A percentile compares a stretch with the other conserved stretches of the same genome.
Evolutionary conservation across 2,329 filamentous ascomycete species (phyloP).

Genomic region (Cadophora sp.): DNA sequence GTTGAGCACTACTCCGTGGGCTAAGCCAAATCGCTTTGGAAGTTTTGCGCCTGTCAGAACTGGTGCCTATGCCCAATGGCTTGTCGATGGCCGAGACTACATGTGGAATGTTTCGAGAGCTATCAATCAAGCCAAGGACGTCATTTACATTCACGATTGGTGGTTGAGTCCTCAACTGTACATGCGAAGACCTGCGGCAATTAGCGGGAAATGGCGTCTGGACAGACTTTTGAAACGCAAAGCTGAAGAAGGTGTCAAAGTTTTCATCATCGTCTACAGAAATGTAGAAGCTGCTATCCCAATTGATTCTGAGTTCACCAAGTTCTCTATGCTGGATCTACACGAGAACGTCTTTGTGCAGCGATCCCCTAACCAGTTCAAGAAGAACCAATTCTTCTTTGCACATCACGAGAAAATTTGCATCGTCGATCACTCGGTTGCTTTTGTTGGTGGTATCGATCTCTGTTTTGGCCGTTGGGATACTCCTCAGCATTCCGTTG

Average conservation of each 20-base stretch:
- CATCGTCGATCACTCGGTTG: conserved; percentile 93
- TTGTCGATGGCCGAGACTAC: conserved; percentile 95
- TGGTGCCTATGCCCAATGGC: conserved; percentile 91
- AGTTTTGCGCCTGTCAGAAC: conserved; percentile 92
- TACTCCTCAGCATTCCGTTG: conserved; percentile 87
- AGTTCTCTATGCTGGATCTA: conserved; percentile 92
- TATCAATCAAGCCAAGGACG: conserved; percentile 95
- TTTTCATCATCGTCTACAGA: conserved; percentile 96
- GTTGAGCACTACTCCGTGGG: conserved; percentile 83
- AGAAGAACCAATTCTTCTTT: conserved; percentile 99
- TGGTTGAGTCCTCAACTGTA: conserved; percentile 98
- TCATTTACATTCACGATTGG: conserved; percentile 99
- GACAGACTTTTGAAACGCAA: conserved; percentile 94
- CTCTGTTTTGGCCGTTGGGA: conserved; percentile 98
- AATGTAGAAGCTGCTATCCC: conserved; percentile 97
- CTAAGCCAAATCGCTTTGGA: conserved; percentile 82
- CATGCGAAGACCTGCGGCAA: conserved; percentile 89
- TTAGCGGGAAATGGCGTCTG: conserved; percentile 97
- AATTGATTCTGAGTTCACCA: conserved; percentile 98
- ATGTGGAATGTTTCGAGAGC: conserved; percentile 99
- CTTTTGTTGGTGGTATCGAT: conserved; percentile 95
- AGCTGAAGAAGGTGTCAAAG: conserved; percentile 92
- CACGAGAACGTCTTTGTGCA: conserved; percentile 97
- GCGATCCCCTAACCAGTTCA: conserved; percentile 94
- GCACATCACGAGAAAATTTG: conserved; percentile 99